Conservation (phyloP, 164 flowering plant genomes). For the Amborella trichopoda region DNA sequence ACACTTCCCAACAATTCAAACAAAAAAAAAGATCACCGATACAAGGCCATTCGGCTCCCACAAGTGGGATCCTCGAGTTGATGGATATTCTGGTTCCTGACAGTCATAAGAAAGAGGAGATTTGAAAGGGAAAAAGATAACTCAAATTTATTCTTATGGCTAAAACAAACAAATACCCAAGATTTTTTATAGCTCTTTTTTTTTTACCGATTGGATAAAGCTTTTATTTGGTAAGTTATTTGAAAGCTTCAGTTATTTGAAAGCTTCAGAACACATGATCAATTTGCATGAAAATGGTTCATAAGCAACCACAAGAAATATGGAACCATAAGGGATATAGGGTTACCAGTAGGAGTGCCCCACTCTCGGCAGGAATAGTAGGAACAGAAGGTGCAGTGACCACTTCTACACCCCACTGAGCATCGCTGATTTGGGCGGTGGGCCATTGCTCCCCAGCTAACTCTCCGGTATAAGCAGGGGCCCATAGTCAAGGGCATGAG, state of each 20-base stretch:
- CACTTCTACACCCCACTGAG: constrained; percentile 26
- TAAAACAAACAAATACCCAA: too few relatives aligned
- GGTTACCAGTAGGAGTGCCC: too few relatives aligned
- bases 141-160: too few relatives aligned
- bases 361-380: constrained; percentile 20
- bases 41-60: too few relatives aligned
- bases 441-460: constrained; percentile 29
- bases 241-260: background rate
- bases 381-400: constrained; percentile 14
- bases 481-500: constrained; percentile 26
- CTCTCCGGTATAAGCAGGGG: constrained; percentile 16
- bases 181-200: background rate
- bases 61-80: too few relatives aligned
- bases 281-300: background rate
- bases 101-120: too few relatives aligned
- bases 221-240: background rate
- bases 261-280: background rate
- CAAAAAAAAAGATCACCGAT: too few relatives aligned
- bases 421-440: constrained; percentile 22
- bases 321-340: background rate
- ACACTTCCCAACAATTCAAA: too few relatives aligned
- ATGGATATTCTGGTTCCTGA: too few relatives aligned
- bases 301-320: background rate
- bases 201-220: background rate
- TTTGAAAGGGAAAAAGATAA: too few relatives aligned